These are phyloP conservation scores for Vachellia collinsii DNA, from an alignment of 306 rosid genomes.

Conservation along the genomic window DNA sequence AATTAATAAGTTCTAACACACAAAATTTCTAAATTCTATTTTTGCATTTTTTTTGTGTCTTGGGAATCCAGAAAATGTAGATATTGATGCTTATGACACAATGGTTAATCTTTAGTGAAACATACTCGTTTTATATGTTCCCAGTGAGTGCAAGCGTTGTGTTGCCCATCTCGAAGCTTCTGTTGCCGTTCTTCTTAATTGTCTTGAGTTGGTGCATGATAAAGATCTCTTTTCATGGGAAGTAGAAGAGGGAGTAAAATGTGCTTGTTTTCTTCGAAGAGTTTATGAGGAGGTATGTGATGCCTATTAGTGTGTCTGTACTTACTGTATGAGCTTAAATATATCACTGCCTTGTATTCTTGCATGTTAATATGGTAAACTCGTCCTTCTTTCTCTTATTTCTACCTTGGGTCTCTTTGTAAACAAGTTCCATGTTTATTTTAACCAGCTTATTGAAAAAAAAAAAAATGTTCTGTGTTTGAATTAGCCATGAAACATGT, in stretches of 20 bases:
- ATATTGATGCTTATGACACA: conserved; percentile 12
- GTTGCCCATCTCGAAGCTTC: conserved; percentile 79
- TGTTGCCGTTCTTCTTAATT: conserved; percentile 73
- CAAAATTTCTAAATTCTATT: not conserved
- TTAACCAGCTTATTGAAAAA: not conserved
- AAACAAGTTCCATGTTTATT: conserved; percentile 13
- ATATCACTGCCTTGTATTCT: conserved; percentile 14
- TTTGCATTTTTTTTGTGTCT: conserved; percentile 20
- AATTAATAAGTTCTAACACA: not conserved
- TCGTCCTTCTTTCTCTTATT: conserved; percentile 14
- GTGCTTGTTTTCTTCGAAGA: conserved; percentile 79
- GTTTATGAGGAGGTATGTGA: conserved; percentile 83
- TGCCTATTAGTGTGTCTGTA: conserved; percentile 18
- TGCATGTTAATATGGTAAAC: conserved; percentile 13
- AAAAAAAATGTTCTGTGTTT: not conserved
- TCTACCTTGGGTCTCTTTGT: conserved; percentile 24
- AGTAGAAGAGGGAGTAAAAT: conserved; percentile 78
- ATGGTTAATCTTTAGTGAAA: conserved; percentile 8
- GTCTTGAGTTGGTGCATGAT: conserved; percentile 70
- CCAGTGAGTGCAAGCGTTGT: conserved; percentile 71
- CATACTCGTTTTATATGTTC: conserved; percentile 35
- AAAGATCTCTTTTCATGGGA: conserved; percentile 71
- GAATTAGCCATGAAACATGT: not conserved
- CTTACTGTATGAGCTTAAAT: not conserved
- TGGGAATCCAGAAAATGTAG: conserved; percentile 10